Evolutionary conservation across 306 rosid species (phyloP).

Genomic region (Phaseolus lunatus): DNA sequence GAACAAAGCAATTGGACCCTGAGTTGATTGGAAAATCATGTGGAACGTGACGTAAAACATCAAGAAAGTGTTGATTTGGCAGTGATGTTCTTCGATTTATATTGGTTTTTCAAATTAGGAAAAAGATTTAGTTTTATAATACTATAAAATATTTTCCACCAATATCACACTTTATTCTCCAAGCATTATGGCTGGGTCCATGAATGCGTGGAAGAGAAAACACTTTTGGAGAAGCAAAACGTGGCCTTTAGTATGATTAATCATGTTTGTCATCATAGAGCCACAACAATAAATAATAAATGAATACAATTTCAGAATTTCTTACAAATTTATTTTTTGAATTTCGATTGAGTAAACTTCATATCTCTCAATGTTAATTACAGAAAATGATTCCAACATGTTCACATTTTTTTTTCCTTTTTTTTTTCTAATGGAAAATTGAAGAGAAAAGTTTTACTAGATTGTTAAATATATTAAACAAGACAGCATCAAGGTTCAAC

Average conservation of each 20-base stretch:
- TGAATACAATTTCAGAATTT: not conserved
- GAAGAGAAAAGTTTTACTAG: not conserved
- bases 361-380: not conserved
- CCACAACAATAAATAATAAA: not conserved
- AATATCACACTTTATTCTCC: constrained; percentile 8
- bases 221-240: not conserved
- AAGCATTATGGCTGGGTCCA: not conserved
- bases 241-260: not conserved
- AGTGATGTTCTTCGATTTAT: constrained; percentile 19
- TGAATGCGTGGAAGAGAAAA: not conserved
- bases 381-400: not conserved
- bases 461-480: too few relatives aligned
- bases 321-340: not conserved
- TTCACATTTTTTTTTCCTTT: not conserved
- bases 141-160: not conserved
- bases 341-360: not conserved
- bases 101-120: not conserved
- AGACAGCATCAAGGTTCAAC: not conserved
- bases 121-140: too few relatives aligned
- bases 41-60: not conserved
- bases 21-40: constrained; percentile 32
- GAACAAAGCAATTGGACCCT: constrained; percentile 35
- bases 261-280: not conserved
- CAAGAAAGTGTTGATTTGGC: constrained; percentile 13
- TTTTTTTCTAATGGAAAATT: not conserved